These are phyloP conservation scores for Leucocoprinus leucothites DNA, from an alignment of 768 basidiomycete species.

Conservation along the genomic window DNA sequence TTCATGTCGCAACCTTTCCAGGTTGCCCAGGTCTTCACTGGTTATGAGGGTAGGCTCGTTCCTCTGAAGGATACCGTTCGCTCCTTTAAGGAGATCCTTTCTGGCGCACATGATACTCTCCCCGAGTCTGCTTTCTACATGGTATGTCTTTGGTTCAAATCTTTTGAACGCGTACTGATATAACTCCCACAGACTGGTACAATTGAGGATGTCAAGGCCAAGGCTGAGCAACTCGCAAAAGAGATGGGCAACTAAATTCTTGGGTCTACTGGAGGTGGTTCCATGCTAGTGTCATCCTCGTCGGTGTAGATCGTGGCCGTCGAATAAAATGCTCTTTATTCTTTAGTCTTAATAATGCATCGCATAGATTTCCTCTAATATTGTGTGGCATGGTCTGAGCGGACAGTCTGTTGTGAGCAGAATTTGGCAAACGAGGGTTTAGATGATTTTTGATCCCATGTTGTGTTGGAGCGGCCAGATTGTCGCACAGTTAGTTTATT, in stretches of 20 bases:
- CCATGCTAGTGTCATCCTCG: slow-evolving; percentile 8
- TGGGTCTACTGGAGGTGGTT: slow-evolving; percentile 6
- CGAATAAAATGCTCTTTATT: slow-evolving; percentile 17
- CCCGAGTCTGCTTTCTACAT: slow-evolving; percentile 99
- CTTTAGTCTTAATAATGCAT: slow-evolving; percentile 14
- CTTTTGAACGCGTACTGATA: background rate
- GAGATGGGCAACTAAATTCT: slow-evolving; percentile 65
- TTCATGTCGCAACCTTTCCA: slow-evolving; percentile 99
- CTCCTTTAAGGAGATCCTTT: slow-evolving; percentile 97
- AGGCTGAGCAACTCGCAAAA: slow-evolving; percentile 97
- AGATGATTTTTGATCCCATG: too few relatives aligned
- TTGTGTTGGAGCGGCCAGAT: too few relatives aligned
- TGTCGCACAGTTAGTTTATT: too few relatives aligned
- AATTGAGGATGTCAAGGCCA: slow-evolving; percentile 94
- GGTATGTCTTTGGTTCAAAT: slow-evolving; percentile 40
- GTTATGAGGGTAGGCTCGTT: slow-evolving; percentile 97
- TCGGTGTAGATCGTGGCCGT: slow-evolving; percentile 14
- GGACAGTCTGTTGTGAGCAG: too few relatives aligned
- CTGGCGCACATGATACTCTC: slow-evolving; percentile 81
- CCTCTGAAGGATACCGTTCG: slow-evolving; percentile 93
- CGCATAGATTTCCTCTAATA: background rate
- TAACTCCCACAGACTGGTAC: slow-evolving; percentile 61
- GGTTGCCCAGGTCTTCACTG: slow-evolving; percentile 99
- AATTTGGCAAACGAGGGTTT: too few relatives aligned
- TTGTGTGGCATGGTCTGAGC: too few relatives aligned